Evolutionary conservation across 192 early-diverging fungal genomes (phyloP).

Genomic region (Linnemannia elongata): DNA sequence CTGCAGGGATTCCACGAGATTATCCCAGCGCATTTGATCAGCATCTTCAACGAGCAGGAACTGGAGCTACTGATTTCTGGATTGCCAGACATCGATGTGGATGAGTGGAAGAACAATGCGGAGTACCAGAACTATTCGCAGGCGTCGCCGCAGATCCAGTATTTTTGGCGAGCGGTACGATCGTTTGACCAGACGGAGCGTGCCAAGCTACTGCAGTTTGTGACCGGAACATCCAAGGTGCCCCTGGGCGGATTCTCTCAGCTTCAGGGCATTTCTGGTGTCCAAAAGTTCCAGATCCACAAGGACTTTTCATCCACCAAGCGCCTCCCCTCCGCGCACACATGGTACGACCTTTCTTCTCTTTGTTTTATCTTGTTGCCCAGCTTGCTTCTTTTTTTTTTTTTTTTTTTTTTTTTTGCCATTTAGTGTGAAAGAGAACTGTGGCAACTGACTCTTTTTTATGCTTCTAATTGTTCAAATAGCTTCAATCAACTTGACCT

Average conservation of each 20-base stretch:
- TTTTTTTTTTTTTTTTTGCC: slow-evolving; percentile 20
- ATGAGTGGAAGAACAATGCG: slow-evolving; percentile 99
- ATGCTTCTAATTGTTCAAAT: slow-evolving; percentile 24
- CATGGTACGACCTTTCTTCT: slow-evolving; percentile 76
- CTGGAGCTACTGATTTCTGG: slow-evolving; percentile 98
- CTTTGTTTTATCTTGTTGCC: background rate
- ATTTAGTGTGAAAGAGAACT: background rate
- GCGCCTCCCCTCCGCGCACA: slow-evolving; percentile 96
- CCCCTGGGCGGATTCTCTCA: slow-evolving; percentile 96
- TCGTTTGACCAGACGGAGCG: slow-evolving; percentile 98
- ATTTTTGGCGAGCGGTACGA: slow-evolving; percentile 99
- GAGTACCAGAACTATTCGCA: slow-evolving; percentile 93
- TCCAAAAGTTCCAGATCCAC: slow-evolving; percentile 99
- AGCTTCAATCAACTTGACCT: slow-evolving; percentile 99
- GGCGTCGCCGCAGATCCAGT: slow-evolving; percentile 92
- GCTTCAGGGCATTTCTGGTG: slow-evolving; percentile 92
- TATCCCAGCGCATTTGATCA: slow-evolving; percentile 91
- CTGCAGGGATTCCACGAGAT: slow-evolving; percentile 96
- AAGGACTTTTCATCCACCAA: slow-evolving; percentile 90
- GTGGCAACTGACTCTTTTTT: background rate
- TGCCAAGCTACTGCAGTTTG: slow-evolving; percentile 97
- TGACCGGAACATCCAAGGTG: slow-evolving; percentile 97
- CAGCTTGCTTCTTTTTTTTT: too few species aligned
- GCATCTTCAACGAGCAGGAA: slow-evolving; percentile 99
- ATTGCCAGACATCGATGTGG: slow-evolving; percentile 98